Conservation (phyloP, 257 asterid genomes). For the Verbascum thapsus region DNA sequence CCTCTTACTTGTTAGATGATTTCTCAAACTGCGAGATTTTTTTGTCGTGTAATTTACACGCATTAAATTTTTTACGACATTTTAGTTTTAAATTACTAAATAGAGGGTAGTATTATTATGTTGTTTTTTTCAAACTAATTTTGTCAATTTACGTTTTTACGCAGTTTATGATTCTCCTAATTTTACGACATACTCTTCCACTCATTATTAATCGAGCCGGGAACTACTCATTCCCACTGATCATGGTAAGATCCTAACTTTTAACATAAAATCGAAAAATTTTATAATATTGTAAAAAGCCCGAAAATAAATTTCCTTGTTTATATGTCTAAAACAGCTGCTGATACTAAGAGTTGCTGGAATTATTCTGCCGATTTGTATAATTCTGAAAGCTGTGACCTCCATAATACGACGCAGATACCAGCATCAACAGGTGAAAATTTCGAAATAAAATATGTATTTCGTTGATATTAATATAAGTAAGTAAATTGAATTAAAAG, state of each 20-base stretch:
- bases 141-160: neutral
- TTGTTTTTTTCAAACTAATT: neutral
- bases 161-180: conserved; percentile 88
- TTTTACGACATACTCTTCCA: conserved; percentile 83
- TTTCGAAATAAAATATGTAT: too few relatives aligned
- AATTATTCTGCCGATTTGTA: conserved; percentile 79
- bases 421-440: conserved; percentile 54
- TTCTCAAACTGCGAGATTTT: too few relatives aligned
- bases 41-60: too few relatives aligned
- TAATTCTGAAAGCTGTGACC: conserved; percentile 75
- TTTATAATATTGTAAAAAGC: neutral
- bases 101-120: too few relatives aligned
- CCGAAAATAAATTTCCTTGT: conserved; percentile 22
- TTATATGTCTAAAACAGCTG: conserved; percentile 54
- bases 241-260: conserved; percentile 61
- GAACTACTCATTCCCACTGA: conserved; percentile 65
- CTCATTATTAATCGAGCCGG: conserved; percentile 63
- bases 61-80: too few relatives aligned
- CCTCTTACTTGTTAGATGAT: too few relatives aligned
- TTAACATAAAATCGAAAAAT: too few relatives aligned
- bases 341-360: conserved; percentile 66
- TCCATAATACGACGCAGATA: conserved; percentile 55
- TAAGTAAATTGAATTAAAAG: neutral
- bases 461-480: too few relatives aligned
- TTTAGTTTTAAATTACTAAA: too few relatives aligned